Base-by-base conservation (phyloP, 176 grass and related monocot species). In the Carex scoparia region DNA sequence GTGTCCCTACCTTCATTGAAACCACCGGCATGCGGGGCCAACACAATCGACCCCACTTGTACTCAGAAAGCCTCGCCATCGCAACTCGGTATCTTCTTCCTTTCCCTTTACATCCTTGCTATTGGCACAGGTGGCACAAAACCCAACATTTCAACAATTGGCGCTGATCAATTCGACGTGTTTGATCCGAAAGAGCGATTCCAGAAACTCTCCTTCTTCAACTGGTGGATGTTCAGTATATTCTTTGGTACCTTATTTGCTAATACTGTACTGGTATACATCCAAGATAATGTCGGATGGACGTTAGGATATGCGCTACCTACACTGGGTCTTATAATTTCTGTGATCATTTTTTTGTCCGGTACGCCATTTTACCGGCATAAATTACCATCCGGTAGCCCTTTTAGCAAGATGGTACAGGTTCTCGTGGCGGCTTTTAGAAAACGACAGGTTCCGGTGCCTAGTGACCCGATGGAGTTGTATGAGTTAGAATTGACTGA, bases 151-250 rank as follows among this genome's bases (percentile, higher is more conserved):
- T 97, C 94, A 61, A 97, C 94, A 57, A 97, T 97, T 44, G 94
- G 94, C 40, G 94, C 94, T 1, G 94, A 97, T 84, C 94, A 97
- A 85, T 97, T 97, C 72, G 94, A 97, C 62, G 84, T 91, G 68
- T 86, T 78, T 33, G 86, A 97, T 73, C 84, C 87, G 5, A 87
- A 84, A 28, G 94, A 97, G 85, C 86, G 89, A 12, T 42, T 37
- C 40, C 92, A 94, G 70, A 97, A 97, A 87, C 84, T 97, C 46
- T 97, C 94, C 87, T 97, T 97, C 90, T 97, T 97, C 92, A 97
- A 97, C 84, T 97, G 94, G 94, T 97, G 94, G 95, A 93, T 94
- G 95, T 98, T 94, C 89, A 98, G 93, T 89, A 98, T 98, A 91
- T 98, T 98, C 86, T 91, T 94, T 56, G 95, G 95, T 70, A 93